phyloP scores from a whole-genome alignment of 2,329 filamentous ascomycete genomes.

The Onygenales sp. region DNA sequence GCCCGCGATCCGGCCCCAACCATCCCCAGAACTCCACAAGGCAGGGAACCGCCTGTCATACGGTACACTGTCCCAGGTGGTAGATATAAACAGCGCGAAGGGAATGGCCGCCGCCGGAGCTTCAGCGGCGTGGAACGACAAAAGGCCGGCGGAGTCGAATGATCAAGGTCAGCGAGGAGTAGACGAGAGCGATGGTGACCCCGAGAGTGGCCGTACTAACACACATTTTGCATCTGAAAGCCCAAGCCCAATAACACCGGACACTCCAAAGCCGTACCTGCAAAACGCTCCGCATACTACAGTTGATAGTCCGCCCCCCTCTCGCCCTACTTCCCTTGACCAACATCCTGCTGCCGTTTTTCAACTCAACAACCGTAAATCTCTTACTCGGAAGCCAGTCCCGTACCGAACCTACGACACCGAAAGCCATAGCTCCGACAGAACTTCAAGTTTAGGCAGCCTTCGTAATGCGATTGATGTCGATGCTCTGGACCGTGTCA shows the following conservation, averaged over 20 bases:
- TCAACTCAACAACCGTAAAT: constrained; percentile 2
- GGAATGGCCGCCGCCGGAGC: constrained; percentile 28
- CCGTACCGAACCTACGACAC: constrained; percentile 17
- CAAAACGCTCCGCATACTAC: background rate
- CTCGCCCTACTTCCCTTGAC: constrained; percentile 7
- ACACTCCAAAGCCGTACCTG: constrained; percentile 1
- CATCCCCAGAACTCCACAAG: constrained; percentile 66
- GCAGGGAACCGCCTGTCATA: constrained; percentile 77
- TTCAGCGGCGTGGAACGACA: constrained; percentile 31
- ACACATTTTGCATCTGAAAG: constrained; percentile 15
- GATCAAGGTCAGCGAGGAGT: constrained; percentile 32
- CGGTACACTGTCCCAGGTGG: constrained; percentile 71
- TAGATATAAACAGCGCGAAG: constrained; percentile 53
- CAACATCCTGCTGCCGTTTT: background rate
- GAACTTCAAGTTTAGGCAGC: constrained; percentile 32
- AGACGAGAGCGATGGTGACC: constrained; percentile 24
- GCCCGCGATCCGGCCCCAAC: constrained; percentile 60
- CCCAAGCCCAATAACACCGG: constrained; percentile 4
- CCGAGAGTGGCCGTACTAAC: constrained; percentile 22
- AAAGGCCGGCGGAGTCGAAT: constrained; percentile 20
- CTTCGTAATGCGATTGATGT: constrained; percentile 36
- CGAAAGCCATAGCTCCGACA: constrained; percentile 17
- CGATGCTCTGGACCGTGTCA: constrained; percentile 42
- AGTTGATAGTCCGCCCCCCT: background rate
- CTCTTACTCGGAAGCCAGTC: constrained; percentile 40